Percentiles rank a stretch among this genome's conserved stretches.
Conservation (phyloP, 208 protist genomes). For the Leishmania braziliensis region DNA sequence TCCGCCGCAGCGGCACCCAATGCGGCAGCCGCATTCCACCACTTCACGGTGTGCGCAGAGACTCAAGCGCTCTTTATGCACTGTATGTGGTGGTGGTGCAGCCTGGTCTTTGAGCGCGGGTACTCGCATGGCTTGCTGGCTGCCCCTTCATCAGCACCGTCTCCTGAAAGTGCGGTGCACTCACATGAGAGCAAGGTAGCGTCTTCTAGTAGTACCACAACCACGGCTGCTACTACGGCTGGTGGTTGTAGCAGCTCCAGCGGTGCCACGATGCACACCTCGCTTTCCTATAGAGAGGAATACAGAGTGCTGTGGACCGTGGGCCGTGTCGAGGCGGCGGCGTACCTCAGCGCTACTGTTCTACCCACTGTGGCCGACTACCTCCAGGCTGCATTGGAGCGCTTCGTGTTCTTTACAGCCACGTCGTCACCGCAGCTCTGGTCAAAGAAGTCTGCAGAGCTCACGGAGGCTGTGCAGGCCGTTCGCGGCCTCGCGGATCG, state of each 20-base stretch:
- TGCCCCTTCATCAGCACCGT: not conserved
- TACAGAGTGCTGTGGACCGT: not conserved
- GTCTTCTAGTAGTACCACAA: not conserved
- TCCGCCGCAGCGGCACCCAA: not conserved
- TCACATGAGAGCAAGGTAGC: not conserved
- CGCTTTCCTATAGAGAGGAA: not conserved
- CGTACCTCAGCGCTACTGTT: conserved; percentile 1
- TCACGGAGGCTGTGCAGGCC: conserved; percentile 1
- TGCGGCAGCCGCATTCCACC: not conserved
- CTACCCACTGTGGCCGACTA: not conserved
- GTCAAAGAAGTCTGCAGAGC: not conserved
- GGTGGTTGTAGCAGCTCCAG: not conserved
- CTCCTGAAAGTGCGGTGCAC: not conserved
- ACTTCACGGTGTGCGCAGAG: not conserved
- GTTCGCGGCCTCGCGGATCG: not conserved
- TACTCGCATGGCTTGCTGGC: not conserved
- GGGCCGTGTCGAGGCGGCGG: conserved; percentile 1
- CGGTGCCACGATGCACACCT: not conserved
- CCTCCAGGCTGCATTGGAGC: not conserved
- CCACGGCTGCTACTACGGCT: not conserved
- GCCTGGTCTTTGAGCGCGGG: conserved; percentile 11
- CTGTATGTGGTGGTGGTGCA: conserved; percentile 33
- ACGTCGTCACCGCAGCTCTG: not conserved
- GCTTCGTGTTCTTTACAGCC: conserved; percentile 1
- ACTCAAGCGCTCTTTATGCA: not conserved